These are phyloP conservation scores for Pholiota conissans DNA, from an alignment of 768 basidiomycete genomes.

Conservation along the genomic window DNA sequence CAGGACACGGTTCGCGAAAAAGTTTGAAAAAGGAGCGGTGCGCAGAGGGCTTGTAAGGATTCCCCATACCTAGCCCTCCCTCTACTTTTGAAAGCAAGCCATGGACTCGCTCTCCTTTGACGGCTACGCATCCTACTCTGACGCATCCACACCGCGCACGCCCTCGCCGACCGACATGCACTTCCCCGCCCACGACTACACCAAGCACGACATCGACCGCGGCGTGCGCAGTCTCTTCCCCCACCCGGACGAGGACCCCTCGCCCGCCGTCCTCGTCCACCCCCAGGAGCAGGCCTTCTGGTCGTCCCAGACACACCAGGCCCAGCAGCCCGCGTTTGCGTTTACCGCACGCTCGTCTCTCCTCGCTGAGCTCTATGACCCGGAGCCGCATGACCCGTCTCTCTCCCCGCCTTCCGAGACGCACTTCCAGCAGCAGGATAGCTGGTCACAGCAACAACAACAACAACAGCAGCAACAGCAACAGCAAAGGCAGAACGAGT, in stretches of 20 bases:
- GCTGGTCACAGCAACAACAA: slow-evolving; percentile 14
- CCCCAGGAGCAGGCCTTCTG: slow-evolving; percentile 32
- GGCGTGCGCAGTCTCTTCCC: slow-evolving; percentile 54
- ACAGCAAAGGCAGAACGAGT: slow-evolving; percentile 41
- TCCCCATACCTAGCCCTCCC: too few relatives aligned
- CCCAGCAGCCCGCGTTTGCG: slow-evolving; percentile 11
- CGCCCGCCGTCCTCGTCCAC: slow-evolving; percentile 40
- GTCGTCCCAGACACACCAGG: too few relatives aligned
- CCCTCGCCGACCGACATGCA: slow-evolving; percentile 57
- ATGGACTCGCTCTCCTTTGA: slow-evolving; percentile 58
- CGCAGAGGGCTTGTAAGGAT: too few relatives aligned
- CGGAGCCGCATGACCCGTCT: slow-evolving; percentile 32
- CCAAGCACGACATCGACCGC: slow-evolving; percentile 36
- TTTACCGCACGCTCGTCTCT: slow-evolving; percentile 49
- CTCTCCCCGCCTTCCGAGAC: slow-evolving; percentile 26
- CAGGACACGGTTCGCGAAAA: too few relatives aligned
- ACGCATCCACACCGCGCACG: slow-evolving; percentile 71
- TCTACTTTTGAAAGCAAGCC: too few relatives aligned
- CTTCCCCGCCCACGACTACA: slow-evolving; percentile 24
- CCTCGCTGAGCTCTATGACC: slow-evolving; percentile 73
- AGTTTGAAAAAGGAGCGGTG: slow-evolving; percentile 4
- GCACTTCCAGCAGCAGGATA: slow-evolving; percentile 26
- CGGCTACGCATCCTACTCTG: slow-evolving; percentile 63
- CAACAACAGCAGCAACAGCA: slow-evolving; percentile 37
- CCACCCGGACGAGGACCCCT: slow-evolving; percentile 34